Conservation (phyloP, 2,329 filamentous ascomycete genomes). For the Bisporella sp. region DNA sequence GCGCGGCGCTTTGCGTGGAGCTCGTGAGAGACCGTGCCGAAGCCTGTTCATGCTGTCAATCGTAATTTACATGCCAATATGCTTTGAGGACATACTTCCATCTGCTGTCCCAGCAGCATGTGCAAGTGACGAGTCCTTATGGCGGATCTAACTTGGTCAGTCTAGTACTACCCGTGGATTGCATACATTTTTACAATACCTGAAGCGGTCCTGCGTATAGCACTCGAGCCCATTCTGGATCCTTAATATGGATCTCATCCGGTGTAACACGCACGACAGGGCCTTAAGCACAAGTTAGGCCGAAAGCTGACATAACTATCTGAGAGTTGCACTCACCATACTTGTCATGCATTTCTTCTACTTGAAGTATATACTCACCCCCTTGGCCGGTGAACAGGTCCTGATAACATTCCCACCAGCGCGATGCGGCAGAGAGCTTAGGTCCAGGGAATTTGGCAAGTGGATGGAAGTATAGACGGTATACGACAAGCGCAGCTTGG, state of each 20-base stretch:
- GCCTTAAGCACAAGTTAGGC: background rate
- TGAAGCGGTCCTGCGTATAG: background rate
- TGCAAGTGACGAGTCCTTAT: too few species aligned
- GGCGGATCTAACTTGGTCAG: too few species aligned
- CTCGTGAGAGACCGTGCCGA: slow-evolving; percentile 10
- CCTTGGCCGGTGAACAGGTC: background rate
- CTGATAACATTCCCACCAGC: background rate
- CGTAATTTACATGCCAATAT: too few species aligned
- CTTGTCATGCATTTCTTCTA: background rate
- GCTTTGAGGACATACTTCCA: too few species aligned
- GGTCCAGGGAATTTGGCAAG: slow-evolving; percentile 20
- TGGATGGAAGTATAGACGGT: slow-evolving; percentile 19
- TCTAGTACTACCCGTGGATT: background rate
- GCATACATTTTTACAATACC: background rate
- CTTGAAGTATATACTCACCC: background rate
- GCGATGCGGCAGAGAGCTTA: slow-evolving; percentile 13
- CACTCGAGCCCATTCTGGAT: background rate
- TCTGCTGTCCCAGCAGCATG: too few species aligned
- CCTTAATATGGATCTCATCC: background rate
- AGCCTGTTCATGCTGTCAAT: too few species aligned
- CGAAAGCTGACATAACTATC: too few species aligned
- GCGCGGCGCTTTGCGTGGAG: slow-evolving; percentile 12
- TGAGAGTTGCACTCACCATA: background rate
- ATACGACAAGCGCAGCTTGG: background rate
- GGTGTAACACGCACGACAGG: background rate